Conservation (phyloP, 495 filamentous ascomycete genomes). For the Aspergillus affinis region DNA sequence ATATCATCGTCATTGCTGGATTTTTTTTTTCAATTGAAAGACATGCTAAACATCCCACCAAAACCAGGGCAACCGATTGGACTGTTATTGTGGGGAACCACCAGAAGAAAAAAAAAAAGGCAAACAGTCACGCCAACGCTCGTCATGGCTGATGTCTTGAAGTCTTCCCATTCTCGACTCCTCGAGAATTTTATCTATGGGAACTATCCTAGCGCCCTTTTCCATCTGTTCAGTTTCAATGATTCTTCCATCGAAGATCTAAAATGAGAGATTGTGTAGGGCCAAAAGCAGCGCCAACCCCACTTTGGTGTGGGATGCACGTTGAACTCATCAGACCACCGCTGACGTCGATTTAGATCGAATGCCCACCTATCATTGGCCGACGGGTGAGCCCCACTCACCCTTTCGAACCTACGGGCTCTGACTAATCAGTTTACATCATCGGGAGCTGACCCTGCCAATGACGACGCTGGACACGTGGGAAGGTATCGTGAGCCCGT, state of each 20-base stretch:
- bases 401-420: too few species aligned
- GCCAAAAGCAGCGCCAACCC: slow-evolving; percentile 1
- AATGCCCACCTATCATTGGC: not conserved
- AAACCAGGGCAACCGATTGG: slow-evolving; percentile 11
- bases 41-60: slow-evolving; percentile 16
- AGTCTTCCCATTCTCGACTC: too few species aligned
- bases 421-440: slow-evolving; percentile 2
- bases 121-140: slow-evolving; percentile 1
- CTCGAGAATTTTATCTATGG: too few species aligned
- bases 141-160: not conserved
- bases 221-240: too few species aligned
- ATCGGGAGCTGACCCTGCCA: slow-evolving; percentile 1
- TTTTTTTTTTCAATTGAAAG: not conserved
- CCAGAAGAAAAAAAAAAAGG: not conserved
- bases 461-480: slow-evolving; percentile 7
- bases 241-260: too few species aligned
- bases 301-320: slow-evolving; percentile 15
- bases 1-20: slow-evolving; percentile 5
- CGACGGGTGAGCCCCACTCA: too few species aligned
- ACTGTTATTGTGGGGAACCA: slow-evolving; percentile 7
- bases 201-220: too few species aligned
- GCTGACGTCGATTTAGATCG: not conserved
- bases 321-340: slow-evolving; percentile 27
- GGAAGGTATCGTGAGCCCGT: not conserved
- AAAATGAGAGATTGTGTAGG: not conserved